Conservation (phyloP, 257 asterid genomes). For the Solanum peruvianum region DNA sequence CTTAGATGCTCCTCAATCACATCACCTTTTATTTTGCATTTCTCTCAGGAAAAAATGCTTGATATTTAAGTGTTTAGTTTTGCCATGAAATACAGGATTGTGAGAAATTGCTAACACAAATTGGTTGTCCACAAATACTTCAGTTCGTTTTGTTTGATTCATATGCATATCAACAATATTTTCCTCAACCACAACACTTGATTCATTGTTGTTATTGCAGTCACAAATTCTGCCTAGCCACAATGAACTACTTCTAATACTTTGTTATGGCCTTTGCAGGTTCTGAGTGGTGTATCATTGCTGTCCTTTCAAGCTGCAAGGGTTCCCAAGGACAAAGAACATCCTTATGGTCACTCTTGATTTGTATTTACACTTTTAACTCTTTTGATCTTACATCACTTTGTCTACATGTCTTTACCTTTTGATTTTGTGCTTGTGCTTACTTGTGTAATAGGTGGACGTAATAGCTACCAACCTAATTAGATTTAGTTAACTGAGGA, state of each 20-base stretch:
- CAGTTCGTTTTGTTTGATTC: background rate
- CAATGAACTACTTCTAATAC: background rate
- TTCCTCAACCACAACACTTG: background rate
- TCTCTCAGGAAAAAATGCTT: background rate
- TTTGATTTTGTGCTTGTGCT: background rate
- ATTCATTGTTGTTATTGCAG: background rate
- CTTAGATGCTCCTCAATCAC: background rate
- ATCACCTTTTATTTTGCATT: background rate
- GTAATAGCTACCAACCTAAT: background rate
- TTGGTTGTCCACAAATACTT: background rate
- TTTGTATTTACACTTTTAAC: slow-evolving; percentile 58
- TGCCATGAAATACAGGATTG: background rate
- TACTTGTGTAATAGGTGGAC: background rate
- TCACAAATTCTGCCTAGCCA: background rate
- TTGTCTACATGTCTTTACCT: background rate
- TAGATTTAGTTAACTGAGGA: background rate
- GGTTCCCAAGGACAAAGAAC: slow-evolving; percentile 98
- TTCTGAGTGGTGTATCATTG: slow-evolving; percentile 91
- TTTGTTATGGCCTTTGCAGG: slow-evolving; percentile 33
- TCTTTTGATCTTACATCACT: slow-evolving; percentile 23
- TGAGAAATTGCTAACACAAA: background rate
- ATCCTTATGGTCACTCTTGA: slow-evolving; percentile 95
- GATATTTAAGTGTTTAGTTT: background rate
- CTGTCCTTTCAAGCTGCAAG: slow-evolving; percentile 74
- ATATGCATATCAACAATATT: background rate